These are phyloP conservation scores for Phytophthora sp. DNA, from an alignment of 352 stramenopile genomes.

Conservation along the genomic window DNA sequence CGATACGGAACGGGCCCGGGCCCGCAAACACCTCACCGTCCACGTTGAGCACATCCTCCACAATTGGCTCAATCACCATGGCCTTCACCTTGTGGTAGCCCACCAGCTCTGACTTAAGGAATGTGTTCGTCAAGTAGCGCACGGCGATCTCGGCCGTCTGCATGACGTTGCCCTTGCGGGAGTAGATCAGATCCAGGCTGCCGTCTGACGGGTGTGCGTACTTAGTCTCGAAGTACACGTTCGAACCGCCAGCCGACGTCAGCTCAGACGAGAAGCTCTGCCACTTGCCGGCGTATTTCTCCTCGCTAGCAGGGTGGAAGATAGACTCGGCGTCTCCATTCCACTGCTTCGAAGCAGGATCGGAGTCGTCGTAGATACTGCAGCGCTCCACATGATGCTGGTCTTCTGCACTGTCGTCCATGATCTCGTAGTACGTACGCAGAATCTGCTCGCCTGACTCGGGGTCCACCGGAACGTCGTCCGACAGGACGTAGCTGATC, in stretches of 20 bases:
- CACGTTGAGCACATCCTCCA: constrained; percentile 73
- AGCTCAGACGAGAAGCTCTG: constrained; percentile 54
- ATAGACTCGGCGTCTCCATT: constrained; percentile 63
- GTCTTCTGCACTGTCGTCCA: constrained; percentile 58
- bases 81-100: constrained; percentile 84
- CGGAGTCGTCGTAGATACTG: constrained; percentile 74
- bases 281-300: constrained; percentile 66
- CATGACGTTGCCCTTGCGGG: constrained; percentile 51
- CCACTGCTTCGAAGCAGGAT: constrained; percentile 57
- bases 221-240: constrained; percentile 85
- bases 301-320: constrained; percentile 62
- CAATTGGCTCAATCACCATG: constrained; percentile 69
- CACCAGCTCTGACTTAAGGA: constrained; percentile 62
- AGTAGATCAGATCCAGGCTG: constrained; percentile 82
- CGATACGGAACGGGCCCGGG: constrained; percentile 69
- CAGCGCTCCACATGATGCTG: constrained; percentile 81
- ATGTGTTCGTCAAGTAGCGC: constrained; percentile 62
- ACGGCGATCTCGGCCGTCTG: constrained; percentile 57
- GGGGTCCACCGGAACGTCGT: constrained; percentile 46
- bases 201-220: constrained; percentile 81
- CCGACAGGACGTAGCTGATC: constrained; percentile 79
- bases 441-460: constrained; percentile 59
- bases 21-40: constrained; percentile 76
- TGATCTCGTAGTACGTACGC: constrained; percentile 76
- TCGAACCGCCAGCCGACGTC: constrained; percentile 66